Evolutionary conservation across 176 grass and related monocot species (phyloP), one percentile per base, ranked within the genome.

Genomic region (barley (Hordeum vulgare)): DNA sequence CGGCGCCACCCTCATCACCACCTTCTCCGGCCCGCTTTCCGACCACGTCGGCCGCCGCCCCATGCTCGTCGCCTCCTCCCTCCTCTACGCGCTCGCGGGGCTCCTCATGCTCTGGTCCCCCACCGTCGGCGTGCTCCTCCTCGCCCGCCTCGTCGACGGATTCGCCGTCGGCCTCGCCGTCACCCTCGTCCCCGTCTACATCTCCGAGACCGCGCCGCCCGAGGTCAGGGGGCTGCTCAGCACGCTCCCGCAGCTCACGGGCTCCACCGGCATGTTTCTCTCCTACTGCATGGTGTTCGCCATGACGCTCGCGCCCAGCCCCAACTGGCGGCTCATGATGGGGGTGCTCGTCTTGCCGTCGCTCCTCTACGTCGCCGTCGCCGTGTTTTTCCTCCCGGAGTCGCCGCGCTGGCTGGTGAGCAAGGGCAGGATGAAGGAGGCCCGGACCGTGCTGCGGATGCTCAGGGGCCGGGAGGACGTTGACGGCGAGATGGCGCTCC

Each of bases 331-430:
- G 60, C 9, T 94, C 34, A 97, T 97, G 92, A 90, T 97, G 5
- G 95, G 92, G 4, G 79, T 89, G 11, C 83, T 97, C 61, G 89
- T 83, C 17, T 4, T 88, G 13, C 88, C 93, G 3, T 89, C 88
- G 1, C 65, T 94, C 14, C 0, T 91, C 29, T 98, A 94, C 85
- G 74, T 98, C 9, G 29, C 39, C 0, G 31, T 97, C 64, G 82
- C 87, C 25, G 11, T 93, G 13, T 68, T 44, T 60, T 94, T 81
- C 81, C 80, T 94, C 26, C 88, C 92, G 5, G 90, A 97, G 83
- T 97, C 92, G 8, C 92, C 92, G 17, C 89, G 92, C 45, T 92
- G 95, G 92, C 92, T 97, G 4, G 95, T 94, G 13, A 94, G 90
- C 87, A 97, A 97, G 88, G 95, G 90, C 3, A 39, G 73, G 31